phyloP scores from a whole-genome alignment of 1,139 yeast genomes.

The Geotrichum histeridarum region DNA sequence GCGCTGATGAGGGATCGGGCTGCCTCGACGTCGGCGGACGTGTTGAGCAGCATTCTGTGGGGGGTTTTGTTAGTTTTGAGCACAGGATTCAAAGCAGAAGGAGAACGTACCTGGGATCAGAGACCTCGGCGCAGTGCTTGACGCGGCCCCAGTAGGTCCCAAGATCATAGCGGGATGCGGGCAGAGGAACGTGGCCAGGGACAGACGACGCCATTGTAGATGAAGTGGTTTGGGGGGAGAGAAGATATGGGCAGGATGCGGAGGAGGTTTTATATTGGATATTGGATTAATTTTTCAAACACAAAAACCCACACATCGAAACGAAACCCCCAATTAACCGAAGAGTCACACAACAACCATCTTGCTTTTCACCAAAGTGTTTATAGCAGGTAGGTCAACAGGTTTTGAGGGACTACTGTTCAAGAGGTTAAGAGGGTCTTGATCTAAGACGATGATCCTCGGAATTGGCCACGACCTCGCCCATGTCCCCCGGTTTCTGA shows the following conservation, averaged over 20 bases:
- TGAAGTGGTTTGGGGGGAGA: too few relatives aligned
- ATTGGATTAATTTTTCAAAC: neutral
- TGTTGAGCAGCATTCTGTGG: conserved; percentile 65
- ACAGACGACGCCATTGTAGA: conserved; percentile 74
- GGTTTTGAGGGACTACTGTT: neutral
- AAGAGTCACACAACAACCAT: neutral
- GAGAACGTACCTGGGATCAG: conserved; percentile 59
- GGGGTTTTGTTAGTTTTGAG: neutral
- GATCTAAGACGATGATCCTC: conserved; percentile 24
- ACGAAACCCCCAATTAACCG: neutral
- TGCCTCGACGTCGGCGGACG: conserved; percentile 54
- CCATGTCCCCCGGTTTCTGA: conserved; percentile 46
- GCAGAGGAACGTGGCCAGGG: conserved; percentile 73
- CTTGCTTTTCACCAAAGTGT: neutral
- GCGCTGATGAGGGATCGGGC: conserved; percentile 62
- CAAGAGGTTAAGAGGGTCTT: neutral
- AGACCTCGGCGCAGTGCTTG: conserved; percentile 83
- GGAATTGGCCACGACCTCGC: conserved; percentile 67
- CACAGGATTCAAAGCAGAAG: neutral
- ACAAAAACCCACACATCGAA: neutral
- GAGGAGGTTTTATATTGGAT: neutral
- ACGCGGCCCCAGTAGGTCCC: conserved; percentile 89
- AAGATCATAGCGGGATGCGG: conserved; percentile 73
- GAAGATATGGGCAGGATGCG: too few relatives aligned
- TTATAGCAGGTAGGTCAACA: too few relatives aligned